Conservation (phyloP, 2,329 filamentous ascomycete species). For the Aureobasidium sp. region DNA sequence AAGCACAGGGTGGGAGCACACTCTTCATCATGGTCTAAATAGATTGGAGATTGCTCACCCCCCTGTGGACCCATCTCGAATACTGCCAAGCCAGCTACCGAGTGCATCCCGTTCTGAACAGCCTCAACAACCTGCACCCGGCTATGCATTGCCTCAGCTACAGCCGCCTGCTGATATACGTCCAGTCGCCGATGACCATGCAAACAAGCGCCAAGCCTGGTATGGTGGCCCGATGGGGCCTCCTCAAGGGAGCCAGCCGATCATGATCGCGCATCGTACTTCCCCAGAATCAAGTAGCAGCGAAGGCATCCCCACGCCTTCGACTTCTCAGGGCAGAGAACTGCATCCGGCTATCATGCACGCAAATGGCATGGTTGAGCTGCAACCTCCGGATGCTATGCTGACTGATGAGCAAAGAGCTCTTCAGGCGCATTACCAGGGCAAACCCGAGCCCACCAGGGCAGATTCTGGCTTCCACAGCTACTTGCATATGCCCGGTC, state of each 20-base stretch:
- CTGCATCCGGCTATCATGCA: conserved; percentile 45
- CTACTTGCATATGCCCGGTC: conserved; percentile 17
- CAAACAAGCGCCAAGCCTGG: conserved; percentile 61
- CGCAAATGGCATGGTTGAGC: conserved; percentile 39
- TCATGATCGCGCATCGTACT: conserved; percentile 33
- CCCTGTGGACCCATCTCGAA: background rate
- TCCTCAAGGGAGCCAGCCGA: conserved; percentile 19
- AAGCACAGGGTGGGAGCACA: conserved; percentile 55
- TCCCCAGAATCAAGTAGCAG: conserved; percentile 49
- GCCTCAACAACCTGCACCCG: conserved; percentile 27
- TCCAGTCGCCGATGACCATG: conserved; percentile 30
- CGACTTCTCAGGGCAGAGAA: conserved; percentile 39
- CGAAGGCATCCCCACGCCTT: conserved; percentile 46
- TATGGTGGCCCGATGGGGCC: conserved; percentile 49
- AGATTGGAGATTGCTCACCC: conserved; percentile 52
- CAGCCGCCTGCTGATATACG: background rate
- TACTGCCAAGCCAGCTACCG: conserved; percentile 1
- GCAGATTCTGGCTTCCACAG: conserved; percentile 27
- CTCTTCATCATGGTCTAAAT: conserved; percentile 57
- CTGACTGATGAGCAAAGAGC: conserved; percentile 34
- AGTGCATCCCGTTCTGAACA: conserved; percentile 23
- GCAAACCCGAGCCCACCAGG: conserved; percentile 22
- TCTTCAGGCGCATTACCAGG: conserved; percentile 21
- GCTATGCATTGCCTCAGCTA: conserved; percentile 28
- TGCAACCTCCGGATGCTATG: conserved; percentile 28